Evolutionary conservation across 345 rosid genomes (phyloP), one percentile per base, ranked within the genome.

Genomic region (Rhodamnia rubescens): DNA sequence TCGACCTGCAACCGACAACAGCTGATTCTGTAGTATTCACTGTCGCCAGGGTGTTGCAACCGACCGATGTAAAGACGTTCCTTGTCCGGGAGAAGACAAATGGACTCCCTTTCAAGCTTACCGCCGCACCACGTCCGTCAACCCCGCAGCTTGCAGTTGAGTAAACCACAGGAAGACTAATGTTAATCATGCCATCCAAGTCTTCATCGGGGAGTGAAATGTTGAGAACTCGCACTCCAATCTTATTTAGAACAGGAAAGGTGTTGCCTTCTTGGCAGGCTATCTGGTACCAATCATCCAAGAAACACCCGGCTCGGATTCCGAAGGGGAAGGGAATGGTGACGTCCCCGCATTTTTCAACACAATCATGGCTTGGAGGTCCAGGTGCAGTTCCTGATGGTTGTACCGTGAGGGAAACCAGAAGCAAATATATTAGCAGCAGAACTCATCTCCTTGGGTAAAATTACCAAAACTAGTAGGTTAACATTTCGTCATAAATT

Each of bases 301-400:
- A 11, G 80, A 84, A 84, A n/a, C 81, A 61, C 16, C 8, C 81
- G 4, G 6, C 6, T 2, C 81, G 81, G 3, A 84, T 84, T 8
- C 85, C 85, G 6, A 84, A 84, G 81, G 85, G 85, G 22, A 61
- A 84, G 15, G 85, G 85, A 52, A 84, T 24, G 26, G 29, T 11
- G 80, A 84, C 2, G 24, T 61, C 5, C 20, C 55, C 80, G 1
- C 85, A 84, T 4, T 1, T 27, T 26, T n/a, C 21, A 0, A 0
- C 2, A 9, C 81, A 84, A 18, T 11, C 6, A n/a, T 36, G 40
- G 21, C 1, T 20, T 20, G n/a, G 2, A 15, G 15, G 2, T 29
- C 21, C 2, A 29, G 11, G 5, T 32, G 44, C 24, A 8, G 75
- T 3, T 64, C 22, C 12, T 15, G 75, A 64, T 64, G 44, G 22